Base-by-base conservation (phyloP, 371 early-diverging fungal genomes). In the Haplosporangium sp. region DNA sequence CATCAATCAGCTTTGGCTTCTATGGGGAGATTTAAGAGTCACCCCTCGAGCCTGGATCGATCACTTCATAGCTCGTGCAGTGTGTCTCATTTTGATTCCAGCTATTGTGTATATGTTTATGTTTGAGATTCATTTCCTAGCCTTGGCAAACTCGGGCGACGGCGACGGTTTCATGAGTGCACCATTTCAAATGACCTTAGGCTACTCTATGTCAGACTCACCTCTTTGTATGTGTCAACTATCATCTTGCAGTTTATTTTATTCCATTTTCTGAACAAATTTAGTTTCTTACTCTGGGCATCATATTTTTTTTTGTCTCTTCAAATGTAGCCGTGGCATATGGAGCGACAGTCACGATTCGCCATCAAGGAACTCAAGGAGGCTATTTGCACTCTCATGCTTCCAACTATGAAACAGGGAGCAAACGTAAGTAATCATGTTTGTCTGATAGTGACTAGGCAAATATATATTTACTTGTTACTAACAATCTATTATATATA, bases 341-440 rank as follows among this genome's bases (percentile, higher is more conserved):
- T 77, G 93, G 92, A 0, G 91, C 97, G 3, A 89, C 88, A 58
- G 76, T 98, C 60, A 87, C 92, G 27, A 84, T 99, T 44, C 85
- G 88, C 42, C 94, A 97, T 74, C 82, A 87, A 4, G 93, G 91
- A 47, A 91, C 92, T 20, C 86, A 85, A 39, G 91, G 91, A 44
- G 94, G 91, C 10, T 97, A 88, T 78, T 84, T 99, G 42, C 98
- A 98, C 84, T 97, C 97, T 27, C 98, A 98, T 74, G 65, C 79
- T 11, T 91, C 93, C 61, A 77, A 76, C 40, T 98, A 95, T 79
- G 92, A 93, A 48, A 89, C 91, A 48, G 94, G 93, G 55, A 94
- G 93, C 71, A 91, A 92, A 56, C 94, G 91, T 90, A 87, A 85
- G 86, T 10, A 15, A 6, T 20, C 7, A 52, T 65, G 4, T 7